Percentiles rank a stretch among this genome's conserved stretches.
These are phyloP conservation scores for Citrus sp. DNA, from an alignment of 345 rosid species.

Conservation along the genomic window DNA sequence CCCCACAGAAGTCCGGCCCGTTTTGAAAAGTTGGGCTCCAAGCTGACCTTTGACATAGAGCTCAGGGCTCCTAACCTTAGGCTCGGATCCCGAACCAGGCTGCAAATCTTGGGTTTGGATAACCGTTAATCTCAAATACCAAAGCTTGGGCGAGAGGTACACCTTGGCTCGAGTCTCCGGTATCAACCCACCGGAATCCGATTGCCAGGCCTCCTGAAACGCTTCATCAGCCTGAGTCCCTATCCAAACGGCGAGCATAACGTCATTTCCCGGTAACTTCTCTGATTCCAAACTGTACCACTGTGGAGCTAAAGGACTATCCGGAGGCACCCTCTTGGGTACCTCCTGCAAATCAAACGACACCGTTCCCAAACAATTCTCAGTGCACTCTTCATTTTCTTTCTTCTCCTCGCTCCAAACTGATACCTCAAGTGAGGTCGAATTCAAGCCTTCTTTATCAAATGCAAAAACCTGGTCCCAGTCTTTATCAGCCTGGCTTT, in stretches of 20 bases:
- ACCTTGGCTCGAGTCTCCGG: slow-evolving; percentile 92
- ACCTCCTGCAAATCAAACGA: slow-evolving; percentile 88
- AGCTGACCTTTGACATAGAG: slow-evolving; percentile 79
- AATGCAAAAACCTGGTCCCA: slow-evolving; percentile 95
- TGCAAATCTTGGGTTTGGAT: slow-evolving; percentile 96
- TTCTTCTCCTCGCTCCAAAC: slow-evolving; percentile 73
- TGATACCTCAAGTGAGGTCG: slow-evolving; percentile 67
- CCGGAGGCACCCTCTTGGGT: slow-evolving; percentile 84
- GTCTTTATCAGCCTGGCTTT: slow-evolving; percentile 54
- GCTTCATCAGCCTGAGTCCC: slow-evolving; percentile 96
- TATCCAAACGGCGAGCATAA: slow-evolving; percentile 92
- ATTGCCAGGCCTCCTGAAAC: slow-evolving; percentile 96
- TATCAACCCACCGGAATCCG: slow-evolving; percentile 89
- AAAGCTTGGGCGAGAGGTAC: slow-evolving; percentile 85
- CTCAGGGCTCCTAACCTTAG: slow-evolving; percentile 64
- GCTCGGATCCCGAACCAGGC: slow-evolving; percentile 53
- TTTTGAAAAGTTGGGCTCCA: slow-evolving; percentile 82
- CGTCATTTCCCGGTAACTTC: slow-evolving; percentile 61
- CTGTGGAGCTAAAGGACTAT: slow-evolving; percentile 90
- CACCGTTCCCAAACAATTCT: slow-evolving; percentile 74
- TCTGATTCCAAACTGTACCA: slow-evolving; percentile 89
- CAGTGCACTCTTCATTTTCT: slow-evolving; percentile 45
- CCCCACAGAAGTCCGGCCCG: slow-evolving; percentile 56
- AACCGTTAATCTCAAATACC: slow-evolving; percentile 96
- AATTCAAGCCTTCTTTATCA: slow-evolving; percentile 75